phyloP scores from a whole-genome alignment of 1,284 basidiomycete genomes.

The Coniferiporia weirii region DNA sequence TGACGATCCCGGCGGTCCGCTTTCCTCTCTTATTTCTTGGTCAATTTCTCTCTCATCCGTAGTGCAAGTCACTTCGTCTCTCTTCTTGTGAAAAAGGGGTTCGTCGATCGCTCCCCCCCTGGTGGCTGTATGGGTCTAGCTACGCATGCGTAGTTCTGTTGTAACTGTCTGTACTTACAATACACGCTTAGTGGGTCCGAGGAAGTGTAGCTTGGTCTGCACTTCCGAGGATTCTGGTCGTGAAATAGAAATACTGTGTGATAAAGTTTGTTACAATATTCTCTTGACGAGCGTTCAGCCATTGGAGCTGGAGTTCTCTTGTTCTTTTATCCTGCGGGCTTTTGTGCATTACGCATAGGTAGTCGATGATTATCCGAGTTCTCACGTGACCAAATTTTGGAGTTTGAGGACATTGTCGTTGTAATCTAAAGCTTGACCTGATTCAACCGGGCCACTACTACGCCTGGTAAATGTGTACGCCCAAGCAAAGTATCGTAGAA shows the following conservation, averaged over 20 bases:
- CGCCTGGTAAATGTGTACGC: no score
- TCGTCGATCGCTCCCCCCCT: neutral
- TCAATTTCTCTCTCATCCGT: neutral
- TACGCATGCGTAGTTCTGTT: neutral
- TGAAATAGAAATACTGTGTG: neutral
- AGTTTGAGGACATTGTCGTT: no score
- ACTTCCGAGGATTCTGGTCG: neutral
- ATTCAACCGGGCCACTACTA: no score
- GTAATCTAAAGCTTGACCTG: no score
- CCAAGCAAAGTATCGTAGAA: no score
- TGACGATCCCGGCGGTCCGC: conserved; percentile 12
- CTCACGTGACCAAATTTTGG: no score
- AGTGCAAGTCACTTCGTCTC: neutral
- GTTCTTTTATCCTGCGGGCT: no score
- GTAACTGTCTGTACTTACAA: neutral
- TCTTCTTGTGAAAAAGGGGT: neutral
- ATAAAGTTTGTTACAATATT: neutral
- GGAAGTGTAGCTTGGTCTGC: neutral
- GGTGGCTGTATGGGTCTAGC: neutral
- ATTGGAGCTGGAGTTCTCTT: no score
- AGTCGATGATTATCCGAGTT: no score
- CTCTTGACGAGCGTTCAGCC: no score
- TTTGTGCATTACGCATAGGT: no score
- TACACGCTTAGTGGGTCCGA: neutral
- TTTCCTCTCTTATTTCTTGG: conserved; percentile 8